Evolutionary conservation across 495 filamentous ascomycete species (phyloP).

Genomic region (Penicillium malachiteum): DNA sequence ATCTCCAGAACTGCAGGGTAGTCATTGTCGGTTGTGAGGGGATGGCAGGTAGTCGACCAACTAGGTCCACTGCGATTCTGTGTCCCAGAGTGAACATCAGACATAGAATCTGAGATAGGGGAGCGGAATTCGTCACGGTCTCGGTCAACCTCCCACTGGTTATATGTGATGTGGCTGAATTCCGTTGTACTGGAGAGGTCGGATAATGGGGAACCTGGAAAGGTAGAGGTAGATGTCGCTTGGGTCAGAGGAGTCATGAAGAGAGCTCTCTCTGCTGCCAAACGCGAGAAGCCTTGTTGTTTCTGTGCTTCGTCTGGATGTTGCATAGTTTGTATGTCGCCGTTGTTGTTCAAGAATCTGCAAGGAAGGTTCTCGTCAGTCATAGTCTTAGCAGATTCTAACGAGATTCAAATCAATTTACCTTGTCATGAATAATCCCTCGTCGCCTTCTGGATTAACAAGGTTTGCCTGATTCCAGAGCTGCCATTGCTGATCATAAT

Average conservation of each 20-base stretch:
- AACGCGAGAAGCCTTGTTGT: slow-evolving; percentile 19
- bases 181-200: slow-evolving; percentile 29
- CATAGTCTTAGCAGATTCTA: not conserved
- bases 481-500: not conserved
- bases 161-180: slow-evolving; percentile 11
- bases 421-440: not conserved
- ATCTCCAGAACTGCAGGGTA: slow-evolving; percentile 34
- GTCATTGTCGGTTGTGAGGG: slow-evolving; percentile 11
- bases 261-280: slow-evolving; percentile 36
- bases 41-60: not conserved
- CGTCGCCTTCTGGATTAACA: not conserved
- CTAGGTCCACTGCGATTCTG: no score
- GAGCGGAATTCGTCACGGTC: slow-evolving; percentile 13
- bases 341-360: no score
- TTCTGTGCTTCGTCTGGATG: slow-evolving; percentile 3
- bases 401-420: not conserved
- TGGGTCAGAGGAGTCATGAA: slow-evolving; percentile 30
- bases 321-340: not conserved
- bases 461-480: not conserved
- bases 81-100: not conserved
- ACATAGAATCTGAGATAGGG: not conserved
- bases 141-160: slow-evolving; percentile 23
- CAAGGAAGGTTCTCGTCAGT: not conserved
- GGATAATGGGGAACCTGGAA: slow-evolving; percentile 18
- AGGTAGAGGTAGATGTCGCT: not conserved